Evolutionary conservation across 2,329 filamentous ascomycete species (phyloP).

Genomic region (Fusarium succisae): DNA sequence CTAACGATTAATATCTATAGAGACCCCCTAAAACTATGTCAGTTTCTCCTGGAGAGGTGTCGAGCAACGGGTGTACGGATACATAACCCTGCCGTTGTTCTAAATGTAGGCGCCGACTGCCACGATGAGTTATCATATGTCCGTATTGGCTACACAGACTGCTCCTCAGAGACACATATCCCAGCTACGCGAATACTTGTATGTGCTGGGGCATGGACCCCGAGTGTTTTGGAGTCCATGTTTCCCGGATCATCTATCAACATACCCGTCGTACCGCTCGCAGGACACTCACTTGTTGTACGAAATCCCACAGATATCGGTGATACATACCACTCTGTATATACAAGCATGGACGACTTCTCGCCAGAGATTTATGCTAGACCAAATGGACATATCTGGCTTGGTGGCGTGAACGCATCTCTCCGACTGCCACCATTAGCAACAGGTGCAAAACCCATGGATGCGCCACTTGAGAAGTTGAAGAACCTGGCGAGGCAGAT

Average conservation of each 20-base stretch:
- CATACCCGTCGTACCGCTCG: slow-evolving; percentile 64
- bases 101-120: slow-evolving; percentile 61
- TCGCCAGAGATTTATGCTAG: slow-evolving; percentile 78
- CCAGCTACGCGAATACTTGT: slow-evolving; percentile 74
- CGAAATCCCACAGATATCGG: slow-evolving; percentile 59
- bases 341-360: slow-evolving; percentile 69
- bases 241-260: slow-evolving; percentile 65
- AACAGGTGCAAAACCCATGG: slow-evolving; percentile 28
- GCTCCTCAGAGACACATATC: slow-evolving; percentile 59
- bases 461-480: slow-evolving; percentile 57
- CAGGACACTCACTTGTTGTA: slow-evolving; percentile 77
- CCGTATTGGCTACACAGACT: slow-evolving; percentile 56
- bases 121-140: slow-evolving; percentile 62
- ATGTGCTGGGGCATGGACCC: slow-evolving; percentile 77
- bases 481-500: slow-evolving; percentile 59
- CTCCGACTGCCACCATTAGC: slow-evolving; percentile 65
- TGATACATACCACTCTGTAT: slow-evolving; percentile 74
- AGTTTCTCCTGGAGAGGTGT: slow-evolving; percentile 69
- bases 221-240: slow-evolving; percentile 68
- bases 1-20: slow-evolving; percentile 48
- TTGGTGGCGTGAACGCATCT: slow-evolving; percentile 75
- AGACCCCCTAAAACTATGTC: slow-evolving; percentile 72
- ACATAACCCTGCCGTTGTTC: slow-evolving; percentile 69
- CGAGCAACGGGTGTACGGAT: slow-evolving; percentile 69
- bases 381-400: slow-evolving; percentile 73